Percentiles rank a stretch among this genome's conserved stretches.
Evolutionary conservation across 129 eudicot species (phyloP).

Genomic region (Glebionis coronaria): DNA sequence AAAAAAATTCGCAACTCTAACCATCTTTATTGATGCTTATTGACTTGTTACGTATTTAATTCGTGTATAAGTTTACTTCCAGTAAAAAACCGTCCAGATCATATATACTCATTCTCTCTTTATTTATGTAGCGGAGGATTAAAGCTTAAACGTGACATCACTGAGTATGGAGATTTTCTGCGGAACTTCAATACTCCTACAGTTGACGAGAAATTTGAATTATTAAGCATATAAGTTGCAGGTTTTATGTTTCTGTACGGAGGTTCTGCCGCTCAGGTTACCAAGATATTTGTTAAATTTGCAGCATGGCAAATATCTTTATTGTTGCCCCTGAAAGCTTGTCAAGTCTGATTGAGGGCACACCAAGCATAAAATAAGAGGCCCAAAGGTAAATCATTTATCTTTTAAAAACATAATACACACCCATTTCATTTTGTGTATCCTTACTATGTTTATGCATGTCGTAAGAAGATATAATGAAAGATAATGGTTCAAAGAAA

Average conservation of each 20-base stretch:
- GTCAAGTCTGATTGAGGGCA: slow-evolving; percentile 75
- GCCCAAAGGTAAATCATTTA: slow-evolving; percentile 59
- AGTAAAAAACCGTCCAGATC: not conserved
- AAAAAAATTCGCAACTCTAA: no score
- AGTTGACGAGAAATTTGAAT: slow-evolving; percentile 84
- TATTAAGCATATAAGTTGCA: slow-evolving; percentile 74
- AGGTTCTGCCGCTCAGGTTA: slow-evolving; percentile 3
- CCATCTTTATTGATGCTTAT: no score
- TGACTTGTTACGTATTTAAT: not conserved
- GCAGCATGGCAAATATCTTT: slow-evolving; percentile 83
- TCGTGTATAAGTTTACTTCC: not conserved
- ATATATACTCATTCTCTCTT: not conserved
- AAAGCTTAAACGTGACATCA: slow-evolving; percentile 90
- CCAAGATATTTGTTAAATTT: slow-evolving; percentile 12
- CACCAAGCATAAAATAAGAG: slow-evolving; percentile 73
- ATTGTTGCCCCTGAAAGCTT: slow-evolving; percentile 89
- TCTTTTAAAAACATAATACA: not conserved
- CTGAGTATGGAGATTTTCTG: slow-evolving; percentile 85
- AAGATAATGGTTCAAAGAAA: slow-evolving; percentile 3
- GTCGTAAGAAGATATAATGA: not conserved
- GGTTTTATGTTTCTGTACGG: slow-evolving; percentile 3
- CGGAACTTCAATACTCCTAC: slow-evolving; percentile 84
- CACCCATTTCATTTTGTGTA: not conserved
- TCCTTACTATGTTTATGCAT: not conserved
- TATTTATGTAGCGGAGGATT: slow-evolving; percentile 65